These are phyloP conservation scores for Termitomyces sp. DNA, from an alignment of 1,284 basidiomycete genomes.

Conservation along the genomic window DNA sequence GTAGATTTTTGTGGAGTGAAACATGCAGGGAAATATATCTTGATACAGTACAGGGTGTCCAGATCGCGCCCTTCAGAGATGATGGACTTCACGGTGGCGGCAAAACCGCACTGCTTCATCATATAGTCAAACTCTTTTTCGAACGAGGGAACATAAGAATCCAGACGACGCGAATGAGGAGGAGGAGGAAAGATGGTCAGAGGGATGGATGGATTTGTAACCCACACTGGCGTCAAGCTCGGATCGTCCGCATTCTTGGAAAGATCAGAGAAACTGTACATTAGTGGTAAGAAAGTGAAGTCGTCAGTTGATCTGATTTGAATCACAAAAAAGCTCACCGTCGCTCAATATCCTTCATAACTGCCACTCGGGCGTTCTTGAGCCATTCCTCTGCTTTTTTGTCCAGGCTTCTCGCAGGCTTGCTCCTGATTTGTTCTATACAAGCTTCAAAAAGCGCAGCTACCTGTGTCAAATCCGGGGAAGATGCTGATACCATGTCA, in stretches of 20 bases:
- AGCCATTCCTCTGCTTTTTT: constrained; percentile 10
- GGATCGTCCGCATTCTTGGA: neutral
- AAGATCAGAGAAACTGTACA: constrained; percentile 1
- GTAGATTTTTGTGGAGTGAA: neutral
- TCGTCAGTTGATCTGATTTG: neutral
- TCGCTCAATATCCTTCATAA: constrained; percentile 10
- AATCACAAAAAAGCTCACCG: neutral
- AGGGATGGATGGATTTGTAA: neutral
- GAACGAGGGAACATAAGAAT: neutral
- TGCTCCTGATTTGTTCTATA: constrained; percentile 4
- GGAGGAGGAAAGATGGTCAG: neutral
- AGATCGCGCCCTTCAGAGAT: neutral
- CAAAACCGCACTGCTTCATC: constrained; percentile 1
- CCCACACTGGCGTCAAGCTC: neutral
- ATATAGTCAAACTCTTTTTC: neutral
- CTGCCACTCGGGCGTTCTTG: constrained; percentile 1
- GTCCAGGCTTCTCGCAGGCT: constrained; percentile 5
- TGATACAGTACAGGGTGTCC: neutral
- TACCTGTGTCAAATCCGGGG: constrained; percentile 9
- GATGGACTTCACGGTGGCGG: neutral
- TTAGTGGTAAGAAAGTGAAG: neutral
- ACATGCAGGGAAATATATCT: neutral
- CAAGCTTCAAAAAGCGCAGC: constrained; percentile 14
- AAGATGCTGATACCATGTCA: neutral
- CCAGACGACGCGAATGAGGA: neutral